Evolutionary conservation across 305 asterid genomes (phyloP).

Genomic region (Vinca major): DNA sequence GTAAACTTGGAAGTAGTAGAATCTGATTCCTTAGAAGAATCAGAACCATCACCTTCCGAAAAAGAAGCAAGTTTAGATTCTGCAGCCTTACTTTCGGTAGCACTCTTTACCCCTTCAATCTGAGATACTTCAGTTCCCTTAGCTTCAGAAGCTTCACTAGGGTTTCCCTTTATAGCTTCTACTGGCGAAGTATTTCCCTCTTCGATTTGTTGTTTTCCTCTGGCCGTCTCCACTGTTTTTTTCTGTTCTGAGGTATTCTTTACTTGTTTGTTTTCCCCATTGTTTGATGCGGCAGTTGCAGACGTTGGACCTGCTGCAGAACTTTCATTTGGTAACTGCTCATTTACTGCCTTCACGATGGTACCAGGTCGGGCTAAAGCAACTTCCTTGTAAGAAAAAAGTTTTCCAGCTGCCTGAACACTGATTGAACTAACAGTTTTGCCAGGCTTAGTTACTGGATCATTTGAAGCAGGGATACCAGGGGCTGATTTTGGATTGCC

Average conservation of each 20-base stretch:
- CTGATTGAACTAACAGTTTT: conserved; percentile 47
- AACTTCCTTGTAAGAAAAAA: conserved; percentile 82
- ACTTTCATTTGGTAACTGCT: conserved; percentile 37
- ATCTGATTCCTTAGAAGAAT: conserved; percentile 19
- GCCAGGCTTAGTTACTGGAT: conserved; percentile 34
- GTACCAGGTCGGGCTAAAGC: conserved; percentile 82
- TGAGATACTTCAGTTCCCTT: conserved; percentile 20
- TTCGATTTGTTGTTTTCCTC: conserved; percentile 18
- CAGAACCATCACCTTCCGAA: conserved; percentile 27
- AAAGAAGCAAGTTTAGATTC: conserved; percentile 19
- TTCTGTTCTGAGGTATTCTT: conserved; percentile 28
- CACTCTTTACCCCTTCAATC: conserved; percentile 23
- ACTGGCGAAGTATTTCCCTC: conserved; percentile 8
- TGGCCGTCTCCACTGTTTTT: conserved; percentile 19
- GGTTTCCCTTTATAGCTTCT: conserved; percentile 20
- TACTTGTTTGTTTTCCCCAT: conserved; percentile 25
- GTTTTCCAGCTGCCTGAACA: conserved; percentile 65
- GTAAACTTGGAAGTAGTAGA: conserved; percentile 19
- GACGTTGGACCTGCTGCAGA: conserved; percentile 25
- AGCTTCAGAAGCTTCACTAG: conserved; percentile 25
- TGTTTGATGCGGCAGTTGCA: conserved; percentile 12
- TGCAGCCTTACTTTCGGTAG: conserved; percentile 20
- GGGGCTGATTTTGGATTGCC: conserved; percentile 50
- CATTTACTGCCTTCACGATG: conserved; percentile 63
- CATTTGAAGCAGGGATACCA: conserved; percentile 46